These are phyloP conservation scores for Daldinia sp. DNA, from an alignment of 2,329 filamentous ascomycete genomes.

Conservation along the genomic window DNA sequence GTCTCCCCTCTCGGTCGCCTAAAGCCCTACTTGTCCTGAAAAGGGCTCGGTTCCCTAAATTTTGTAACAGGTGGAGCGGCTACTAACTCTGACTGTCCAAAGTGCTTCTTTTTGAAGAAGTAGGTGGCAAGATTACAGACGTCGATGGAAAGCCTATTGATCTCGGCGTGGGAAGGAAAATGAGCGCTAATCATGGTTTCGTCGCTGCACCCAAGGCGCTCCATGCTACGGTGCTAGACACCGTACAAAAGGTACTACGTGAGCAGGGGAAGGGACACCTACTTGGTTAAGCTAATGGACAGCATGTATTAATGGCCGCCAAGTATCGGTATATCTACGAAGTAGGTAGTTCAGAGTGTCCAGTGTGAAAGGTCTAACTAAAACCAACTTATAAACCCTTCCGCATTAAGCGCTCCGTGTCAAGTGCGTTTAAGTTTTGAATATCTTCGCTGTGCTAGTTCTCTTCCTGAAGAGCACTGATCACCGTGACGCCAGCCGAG, in stretches of 20 bases:
- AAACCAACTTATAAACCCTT: too few species aligned
- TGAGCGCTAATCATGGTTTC: conserved; percentile 67
- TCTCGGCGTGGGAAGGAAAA: conserved; percentile 60
- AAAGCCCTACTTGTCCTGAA: not conserved
- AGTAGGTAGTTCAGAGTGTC: too few species aligned
- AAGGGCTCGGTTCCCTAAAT: not conserved
- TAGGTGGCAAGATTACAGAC: conserved; percentile 67
- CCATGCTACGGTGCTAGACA: conserved; percentile 59
- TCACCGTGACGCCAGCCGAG: too few species aligned
- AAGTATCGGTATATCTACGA: not conserved
- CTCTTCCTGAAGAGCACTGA: too few species aligned
- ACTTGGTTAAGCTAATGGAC: conserved; percentile 40
- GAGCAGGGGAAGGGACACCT: conserved; percentile 53
- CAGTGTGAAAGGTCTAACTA: too few species aligned
- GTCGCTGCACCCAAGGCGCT: conserved; percentile 62
- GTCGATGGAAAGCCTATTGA: conserved; percentile 65
- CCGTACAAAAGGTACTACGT: conserved; percentile 52
- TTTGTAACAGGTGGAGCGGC: not conserved
- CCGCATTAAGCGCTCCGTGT: too few species aligned
- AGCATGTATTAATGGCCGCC: not conserved
- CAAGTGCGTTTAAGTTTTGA: too few species aligned
- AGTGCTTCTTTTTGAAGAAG: conserved; percentile 68
- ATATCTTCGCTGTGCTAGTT: too few species aligned
- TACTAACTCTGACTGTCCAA: not conserved
- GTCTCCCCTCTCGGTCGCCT: not conserved